phyloP scores from a whole-genome alignment of 371 early-diverging fungal species.

The Dichotomocladium elegans region DNA sequence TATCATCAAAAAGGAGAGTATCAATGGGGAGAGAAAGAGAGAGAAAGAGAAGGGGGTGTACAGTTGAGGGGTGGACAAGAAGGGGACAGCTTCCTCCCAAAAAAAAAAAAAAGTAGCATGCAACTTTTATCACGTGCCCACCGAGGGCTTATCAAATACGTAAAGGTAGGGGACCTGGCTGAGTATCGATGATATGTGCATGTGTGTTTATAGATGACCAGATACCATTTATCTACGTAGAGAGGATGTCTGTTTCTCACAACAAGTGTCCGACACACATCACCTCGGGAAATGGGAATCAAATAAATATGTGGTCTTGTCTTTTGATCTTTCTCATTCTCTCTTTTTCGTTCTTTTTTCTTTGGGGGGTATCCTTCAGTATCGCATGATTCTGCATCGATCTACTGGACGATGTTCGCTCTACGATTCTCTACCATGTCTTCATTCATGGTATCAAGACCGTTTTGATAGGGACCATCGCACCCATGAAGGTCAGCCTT shows the following conservation, averaged over 20 bases:
- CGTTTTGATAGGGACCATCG: conserved; percentile 4
- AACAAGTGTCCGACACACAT: conserved; percentile 1
- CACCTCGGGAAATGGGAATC: background rate
- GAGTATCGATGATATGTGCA: too few species aligned
- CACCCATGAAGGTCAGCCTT: background rate
- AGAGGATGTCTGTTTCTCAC: too few species aligned
- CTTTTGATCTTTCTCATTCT: background rate
- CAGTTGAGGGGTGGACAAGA: background rate
- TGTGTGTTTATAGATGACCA: background rate
- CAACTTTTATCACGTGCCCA: too few species aligned
- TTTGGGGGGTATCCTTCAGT: conserved; percentile 5
- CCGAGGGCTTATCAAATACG: too few species aligned
- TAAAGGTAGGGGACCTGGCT: too few species aligned
- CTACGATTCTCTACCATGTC: conserved; percentile 28
- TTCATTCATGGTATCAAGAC: conserved; percentile 32
- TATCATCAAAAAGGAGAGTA: background rate
- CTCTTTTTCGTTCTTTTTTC: background rate
- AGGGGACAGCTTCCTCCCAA: background rate
- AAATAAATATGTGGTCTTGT: background rate
- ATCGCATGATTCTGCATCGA: conserved; percentile 2
- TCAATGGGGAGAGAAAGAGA: background rate
- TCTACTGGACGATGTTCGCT: conserved; percentile 12
- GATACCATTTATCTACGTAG: background rate
- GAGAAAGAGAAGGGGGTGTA: background rate
- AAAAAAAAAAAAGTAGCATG: background rate